Evolutionary conservation across 1,284 basidiomycete genomes (phyloP).

Genomic region (Irpex sp.): DNA sequence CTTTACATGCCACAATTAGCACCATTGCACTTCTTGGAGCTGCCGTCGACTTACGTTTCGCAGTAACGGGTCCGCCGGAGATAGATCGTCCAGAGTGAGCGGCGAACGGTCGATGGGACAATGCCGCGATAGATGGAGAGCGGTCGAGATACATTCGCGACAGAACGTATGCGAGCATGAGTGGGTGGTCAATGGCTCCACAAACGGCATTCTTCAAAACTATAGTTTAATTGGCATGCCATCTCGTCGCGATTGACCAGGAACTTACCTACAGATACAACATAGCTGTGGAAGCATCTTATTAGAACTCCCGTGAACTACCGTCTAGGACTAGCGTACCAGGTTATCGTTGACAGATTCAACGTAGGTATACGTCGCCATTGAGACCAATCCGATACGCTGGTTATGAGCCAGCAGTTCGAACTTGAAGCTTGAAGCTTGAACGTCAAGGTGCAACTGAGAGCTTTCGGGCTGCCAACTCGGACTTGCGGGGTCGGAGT

Average conservation of each 20-base stretch:
- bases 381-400: neutral
- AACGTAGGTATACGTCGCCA: slow-evolving; percentile 40
- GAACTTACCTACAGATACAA: slow-evolving; percentile 74
- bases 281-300: slow-evolving; percentile 49
- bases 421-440: no score
- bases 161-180: slow-evolving; percentile 86
- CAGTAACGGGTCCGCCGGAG: slow-evolving; percentile 64
- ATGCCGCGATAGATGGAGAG: slow-evolving; percentile 57
- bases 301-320: neutral
- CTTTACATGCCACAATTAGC: slow-evolving; percentile 33
- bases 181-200: slow-evolving; percentile 68
- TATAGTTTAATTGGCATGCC: neutral
- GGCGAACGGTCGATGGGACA: slow-evolving; percentile 84
- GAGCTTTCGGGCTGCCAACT: neutral
- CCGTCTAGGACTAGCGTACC: slow-evolving; percentile 30
- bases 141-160: slow-evolving; percentile 65
- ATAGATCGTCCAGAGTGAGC: slow-evolving; percentile 49
- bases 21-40: neutral
- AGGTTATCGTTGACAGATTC: slow-evolving; percentile 56
- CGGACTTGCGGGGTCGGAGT: neutral
- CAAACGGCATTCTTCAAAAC: slow-evolving; percentile 58
- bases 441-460: no score
- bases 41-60: slow-evolving; percentile 54
- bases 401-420: no score
- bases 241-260: neutral